Evolutionary conservation across 1,139 yeast species (phyloP).

Genomic region (Saccharomyces hybrid): DNA sequence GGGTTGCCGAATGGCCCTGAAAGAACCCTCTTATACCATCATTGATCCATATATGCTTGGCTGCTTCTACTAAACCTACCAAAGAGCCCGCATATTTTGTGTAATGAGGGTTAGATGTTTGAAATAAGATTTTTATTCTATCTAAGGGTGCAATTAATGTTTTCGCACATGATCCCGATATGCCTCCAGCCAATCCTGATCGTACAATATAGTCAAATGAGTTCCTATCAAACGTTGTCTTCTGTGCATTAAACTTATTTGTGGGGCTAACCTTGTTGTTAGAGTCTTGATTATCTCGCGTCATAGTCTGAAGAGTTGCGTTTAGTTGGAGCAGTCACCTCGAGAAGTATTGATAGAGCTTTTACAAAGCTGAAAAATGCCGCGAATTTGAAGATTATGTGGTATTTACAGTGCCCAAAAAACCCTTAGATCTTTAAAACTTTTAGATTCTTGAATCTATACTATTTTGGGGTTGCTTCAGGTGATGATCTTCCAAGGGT

Average conservation of each 20-base stretch:
- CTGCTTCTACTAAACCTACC: constrained; percentile 68
- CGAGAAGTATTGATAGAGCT: background rate
- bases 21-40: constrained; percentile 79
- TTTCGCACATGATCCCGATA: constrained; percentile 93
- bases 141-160: constrained; percentile 93
- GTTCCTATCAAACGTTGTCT: constrained; percentile 44
- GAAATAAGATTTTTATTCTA: constrained; percentile 87
- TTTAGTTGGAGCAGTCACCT: background rate
- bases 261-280: background rate
- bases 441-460: background rate
- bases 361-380: background rate
- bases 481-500: background rate
- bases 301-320: background rate
- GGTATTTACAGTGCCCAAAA: background rate
- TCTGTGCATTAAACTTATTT: background rate
- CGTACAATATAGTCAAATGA: constrained; percentile 70
- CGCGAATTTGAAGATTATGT: background rate
- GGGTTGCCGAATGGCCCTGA: constrained; percentile 93
- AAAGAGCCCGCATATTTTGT: constrained; percentile 72
- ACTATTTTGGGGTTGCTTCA: background rate
- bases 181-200: constrained; percentile 90
- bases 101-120: constrained; percentile 89
- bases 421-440: background rate
- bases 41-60: constrained; percentile 49
- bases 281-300: background rate